Base-by-base conservation (phyloP, 805 yeast species). In the Wickerhamomyces alni region DNA sequence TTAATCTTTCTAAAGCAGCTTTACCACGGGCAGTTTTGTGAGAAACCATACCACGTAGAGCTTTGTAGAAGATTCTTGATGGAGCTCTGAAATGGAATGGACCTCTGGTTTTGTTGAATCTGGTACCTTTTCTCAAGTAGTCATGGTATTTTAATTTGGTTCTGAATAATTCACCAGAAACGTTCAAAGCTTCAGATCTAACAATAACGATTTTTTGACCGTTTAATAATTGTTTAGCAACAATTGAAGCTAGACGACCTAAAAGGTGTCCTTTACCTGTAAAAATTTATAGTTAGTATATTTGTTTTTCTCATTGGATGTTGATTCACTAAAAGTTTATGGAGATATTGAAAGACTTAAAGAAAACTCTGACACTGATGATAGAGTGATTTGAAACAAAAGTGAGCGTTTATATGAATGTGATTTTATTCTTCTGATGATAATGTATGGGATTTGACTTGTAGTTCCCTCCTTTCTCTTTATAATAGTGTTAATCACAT, bases 41-140 rank as follows among this genome's bases (percentile, higher is more conserved):
- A 70, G 96, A 77, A 65, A 93, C 77, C 99, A 93, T 93, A 77
- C 99, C 99, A 71, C 96, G 86, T 70, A 93, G 74, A 66, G 99
- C 97, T 85, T 93, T 93, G 94, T 89, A 89, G 76, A 93, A 88
- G 75, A 93, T 91, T 78, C 98, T 88, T 53, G 98, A 89, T 73
- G 99, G 99, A 53, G 99, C 99, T 77, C 98, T 93, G 96, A 93
- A 93, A 74, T 93, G 99, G 97, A 91, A 93, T 67, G 98, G 98
- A 79, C 99, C 99, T 72, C 88, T 84, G 66, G 80, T 83, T 79
- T 88, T 88, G 95, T 93, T 93, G 89, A 72, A 93, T 77, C 95
- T 85, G 69, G 99, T 89, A 64, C 94, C 86, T 83, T 93, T 93
- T 83, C 99, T 89, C 75, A 93, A 84, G 88, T 89, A 93, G 71